Evolutionary conservation across 345 rosid species (phyloP).

Genomic region (Carallia brachiata): DNA sequence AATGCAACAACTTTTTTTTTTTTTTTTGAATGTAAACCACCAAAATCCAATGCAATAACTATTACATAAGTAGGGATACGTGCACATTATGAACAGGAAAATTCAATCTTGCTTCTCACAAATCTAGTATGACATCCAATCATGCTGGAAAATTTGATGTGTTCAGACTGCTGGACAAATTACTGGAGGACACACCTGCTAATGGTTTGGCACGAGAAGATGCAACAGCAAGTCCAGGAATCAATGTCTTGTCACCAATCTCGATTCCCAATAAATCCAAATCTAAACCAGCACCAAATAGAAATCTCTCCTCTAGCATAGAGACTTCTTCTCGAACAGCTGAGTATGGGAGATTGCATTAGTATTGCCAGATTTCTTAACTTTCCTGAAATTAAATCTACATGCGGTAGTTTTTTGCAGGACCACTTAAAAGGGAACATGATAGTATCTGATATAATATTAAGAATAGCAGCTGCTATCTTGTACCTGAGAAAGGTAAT

Average conservation of each 20-base stretch:
- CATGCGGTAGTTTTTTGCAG: not conserved
- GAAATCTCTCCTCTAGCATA: slow-evolving; percentile 47
- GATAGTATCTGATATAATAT: not conserved
- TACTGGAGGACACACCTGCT: slow-evolving; percentile 51
- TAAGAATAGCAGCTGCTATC: not conserved
- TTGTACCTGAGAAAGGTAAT: slow-evolving; percentile 71
- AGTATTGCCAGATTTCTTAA: not conserved
- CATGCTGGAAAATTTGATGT: not conserved
- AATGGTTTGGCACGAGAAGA: slow-evolving; percentile 84
- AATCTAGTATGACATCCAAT: not conserved
- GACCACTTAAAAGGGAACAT: not conserved
- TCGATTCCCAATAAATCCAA: slow-evolving; percentile 93
- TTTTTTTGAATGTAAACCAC: too few relatives aligned
- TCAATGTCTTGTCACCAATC: slow-evolving; percentile 61
- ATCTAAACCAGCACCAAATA: slow-evolving; percentile 81
- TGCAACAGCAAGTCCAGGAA: slow-evolving; percentile 94
- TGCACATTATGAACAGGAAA: too few relatives aligned
- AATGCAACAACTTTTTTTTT: too few relatives aligned
- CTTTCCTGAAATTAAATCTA: not conserved
- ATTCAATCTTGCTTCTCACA: not conserved
- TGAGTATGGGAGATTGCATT: slow-evolving; percentile 22
- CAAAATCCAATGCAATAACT: too few relatives aligned
- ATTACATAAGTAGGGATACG: too few relatives aligned
- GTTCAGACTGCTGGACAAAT: slow-evolving; percentile 1
- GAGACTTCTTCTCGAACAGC: slow-evolving; percentile 75